Percentiles rank a stretch among this genome's conserved stretches.
Evolutionary conservation across 164 flowering plant species (phyloP).

Genomic region (Vitis cinerea): DNA sequence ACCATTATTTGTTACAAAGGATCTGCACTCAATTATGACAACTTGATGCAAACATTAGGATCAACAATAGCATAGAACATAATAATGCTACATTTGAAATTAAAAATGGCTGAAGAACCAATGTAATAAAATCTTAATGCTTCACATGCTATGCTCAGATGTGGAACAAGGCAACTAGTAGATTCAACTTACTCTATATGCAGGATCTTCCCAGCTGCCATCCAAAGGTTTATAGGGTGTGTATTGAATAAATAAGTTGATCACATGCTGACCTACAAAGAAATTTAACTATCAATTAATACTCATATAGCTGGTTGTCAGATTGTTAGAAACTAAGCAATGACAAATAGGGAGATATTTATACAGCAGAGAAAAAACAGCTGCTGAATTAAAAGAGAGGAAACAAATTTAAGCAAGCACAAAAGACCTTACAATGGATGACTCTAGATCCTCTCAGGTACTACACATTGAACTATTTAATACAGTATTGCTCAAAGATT

Average conservation of each 20-base stretch:
- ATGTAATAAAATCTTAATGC: neutral
- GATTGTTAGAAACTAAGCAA: no score
- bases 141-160: neutral
- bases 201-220: constrained; percentile 86
- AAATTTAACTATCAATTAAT: neutral
- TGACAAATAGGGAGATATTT: no score
- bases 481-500: no score
- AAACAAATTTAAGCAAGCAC: no score
- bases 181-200: constrained; percentile 60
- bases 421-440: no score
- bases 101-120: constrained; percentile 3
- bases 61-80: no score
- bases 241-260: constrained; percentile 87
- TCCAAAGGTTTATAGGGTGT: constrained; percentile 84
- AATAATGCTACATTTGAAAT: neutral
- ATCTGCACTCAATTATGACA: neutral
- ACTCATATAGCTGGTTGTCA: neutral
- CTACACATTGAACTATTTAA: no score
- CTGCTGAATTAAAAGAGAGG: no score
- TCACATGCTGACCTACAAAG: constrained; percentile 80
- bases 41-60: neutral
- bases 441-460: no score
- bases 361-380: no score
- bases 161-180: neutral
- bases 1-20: neutral